Conservation (phyloP, 352 stramenopile genomes). For the Globisporangium paroecandrum region DNA sequence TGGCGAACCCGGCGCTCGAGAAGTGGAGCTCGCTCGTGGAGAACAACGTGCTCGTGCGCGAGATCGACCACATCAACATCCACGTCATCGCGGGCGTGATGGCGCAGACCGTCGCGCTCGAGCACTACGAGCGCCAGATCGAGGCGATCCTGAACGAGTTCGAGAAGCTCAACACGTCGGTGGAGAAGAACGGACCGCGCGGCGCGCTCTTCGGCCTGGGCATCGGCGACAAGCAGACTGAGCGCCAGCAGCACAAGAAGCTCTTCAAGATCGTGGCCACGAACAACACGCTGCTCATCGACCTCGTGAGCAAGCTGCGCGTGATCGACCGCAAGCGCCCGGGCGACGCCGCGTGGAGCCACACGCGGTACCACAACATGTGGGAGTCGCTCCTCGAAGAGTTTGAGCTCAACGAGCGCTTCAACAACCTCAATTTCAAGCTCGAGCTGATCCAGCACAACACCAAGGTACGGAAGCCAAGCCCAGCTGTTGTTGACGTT, state of each 20-base stretch:
- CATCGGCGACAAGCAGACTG: constrained; percentile 44
- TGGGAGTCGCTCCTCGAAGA: constrained; percentile 87
- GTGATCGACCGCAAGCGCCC: constrained; percentile 93
- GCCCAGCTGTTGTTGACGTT: not conserved
- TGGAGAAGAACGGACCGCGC: constrained; percentile 72
- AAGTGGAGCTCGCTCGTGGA: constrained; percentile 82
- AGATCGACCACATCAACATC: constrained; percentile 84
- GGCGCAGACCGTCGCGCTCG: constrained; percentile 93
- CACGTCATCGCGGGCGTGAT: constrained; percentile 95
- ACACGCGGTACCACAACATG: constrained; percentile 93
- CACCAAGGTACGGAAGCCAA: constrained; percentile 81
- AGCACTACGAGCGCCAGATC: constrained; percentile 95
- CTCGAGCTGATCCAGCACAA: constrained; percentile 97
- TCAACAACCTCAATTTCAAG: constrained; percentile 97
- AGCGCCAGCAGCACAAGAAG: constrained; percentile 75
- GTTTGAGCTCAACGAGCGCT: constrained; percentile 93
- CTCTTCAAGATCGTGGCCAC: constrained; percentile 91
- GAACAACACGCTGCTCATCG: constrained; percentile 96
- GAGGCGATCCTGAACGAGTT: constrained; percentile 95
- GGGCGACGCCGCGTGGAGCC: constrained; percentile 93
- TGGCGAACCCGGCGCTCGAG: constrained; percentile 60
- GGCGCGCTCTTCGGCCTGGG: constrained; percentile 63
- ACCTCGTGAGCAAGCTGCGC: constrained; percentile 95
- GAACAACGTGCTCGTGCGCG: constrained; percentile 77
- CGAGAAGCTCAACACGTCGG: constrained; percentile 89